A percentile compares a stretch with the other conserved stretches of the same genome.
Evolutionary conservation across 1,284 basidiomycete species (phyloP).

Genomic region (Athelia psychrophila): DNA sequence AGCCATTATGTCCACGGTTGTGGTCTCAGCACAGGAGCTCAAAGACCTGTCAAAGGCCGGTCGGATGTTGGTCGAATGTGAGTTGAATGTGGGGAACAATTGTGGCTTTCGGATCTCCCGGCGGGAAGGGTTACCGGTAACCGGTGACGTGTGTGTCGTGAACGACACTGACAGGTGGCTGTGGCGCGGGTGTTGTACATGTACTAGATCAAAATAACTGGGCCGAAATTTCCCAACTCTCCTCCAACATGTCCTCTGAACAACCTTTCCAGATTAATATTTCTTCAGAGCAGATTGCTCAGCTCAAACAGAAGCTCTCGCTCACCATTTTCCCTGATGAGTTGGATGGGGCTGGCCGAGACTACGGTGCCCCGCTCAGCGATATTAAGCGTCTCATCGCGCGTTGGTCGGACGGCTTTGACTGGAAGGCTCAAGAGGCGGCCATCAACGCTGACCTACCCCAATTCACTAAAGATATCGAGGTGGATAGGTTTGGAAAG

Average conservation of each 20-base stretch:
- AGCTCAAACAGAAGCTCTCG: slow-evolving; percentile 38
- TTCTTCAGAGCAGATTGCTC: slow-evolving; percentile 32
- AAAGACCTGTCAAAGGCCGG: too few species aligned
- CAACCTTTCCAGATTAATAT: slow-evolving; percentile 40
- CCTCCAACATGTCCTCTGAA: slow-evolving; percentile 21
- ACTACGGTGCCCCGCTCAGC: slow-evolving; percentile 45
- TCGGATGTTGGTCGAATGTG: too few species aligned
- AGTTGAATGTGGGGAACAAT: too few species aligned
- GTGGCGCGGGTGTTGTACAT: too few species aligned
- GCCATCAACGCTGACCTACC: slow-evolving; percentile 45
- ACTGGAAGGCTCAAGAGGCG: slow-evolving; percentile 46
- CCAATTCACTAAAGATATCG: slow-evolving; percentile 44
- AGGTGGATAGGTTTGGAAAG: slow-evolving; percentile 38
- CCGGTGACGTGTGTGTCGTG: too few species aligned
- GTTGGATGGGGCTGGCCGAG: slow-evolving; percentile 39
- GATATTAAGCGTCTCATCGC: slow-evolving; percentile 40
- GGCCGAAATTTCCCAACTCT: too few species aligned
- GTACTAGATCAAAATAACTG: too few species aligned
- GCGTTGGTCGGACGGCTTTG: slow-evolving; percentile 42
- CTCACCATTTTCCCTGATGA: slow-evolving; percentile 46
- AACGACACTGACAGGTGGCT: too few species aligned
- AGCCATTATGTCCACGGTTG: not conserved
- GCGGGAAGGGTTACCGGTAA: too few species aligned
- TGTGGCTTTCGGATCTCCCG: too few species aligned
- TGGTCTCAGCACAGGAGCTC: too few species aligned